Percentiles rank a stretch among this genome's conserved stretches.
These are phyloP conservation scores for Cyberlindnera bimundalis DNA, from an alignment of 805 yeast genomes.

Conservation along the genomic window DNA sequence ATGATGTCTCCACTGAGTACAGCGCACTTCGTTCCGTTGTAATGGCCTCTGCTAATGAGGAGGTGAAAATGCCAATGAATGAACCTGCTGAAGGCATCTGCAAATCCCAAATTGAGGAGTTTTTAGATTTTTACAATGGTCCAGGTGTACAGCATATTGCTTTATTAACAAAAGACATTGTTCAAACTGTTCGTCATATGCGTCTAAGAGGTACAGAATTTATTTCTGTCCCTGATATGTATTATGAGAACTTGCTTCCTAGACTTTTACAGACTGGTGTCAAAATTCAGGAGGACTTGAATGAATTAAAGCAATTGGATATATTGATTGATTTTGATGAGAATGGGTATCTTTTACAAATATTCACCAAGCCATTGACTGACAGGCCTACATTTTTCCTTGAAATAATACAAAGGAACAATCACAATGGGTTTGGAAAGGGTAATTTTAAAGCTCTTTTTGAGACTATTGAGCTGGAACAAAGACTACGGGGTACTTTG, in stretches of 20 bases:
- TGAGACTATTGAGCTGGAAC: conserved; percentile 79
- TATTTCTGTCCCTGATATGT: conserved; percentile 53
- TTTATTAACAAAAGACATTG: conserved; percentile 56
- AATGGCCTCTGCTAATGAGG: conserved; percentile 65
- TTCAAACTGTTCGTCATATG: conserved; percentile 51
- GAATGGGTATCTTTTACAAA: conserved; percentile 71
- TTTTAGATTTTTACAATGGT: conserved; percentile 67
- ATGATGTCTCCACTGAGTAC: conserved; percentile 63
- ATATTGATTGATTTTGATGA: conserved; percentile 78
- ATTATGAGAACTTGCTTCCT: conserved; percentile 49
- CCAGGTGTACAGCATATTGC: conserved; percentile 89
- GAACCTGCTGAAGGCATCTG: conserved; percentile 72
- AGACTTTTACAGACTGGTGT: conserved; percentile 44
- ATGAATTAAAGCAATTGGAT: conserved; percentile 45
- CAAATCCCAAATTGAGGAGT: conserved; percentile 81
- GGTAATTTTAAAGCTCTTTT: conserved; percentile 83
- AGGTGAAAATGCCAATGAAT: conserved; percentile 76
- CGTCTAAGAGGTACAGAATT: conserved; percentile 66
- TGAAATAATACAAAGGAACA: conserved; percentile 75
- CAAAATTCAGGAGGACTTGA: conserved; percentile 49
- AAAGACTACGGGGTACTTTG: conserved; percentile 63
- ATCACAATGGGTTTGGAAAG: conserved; percentile 84
- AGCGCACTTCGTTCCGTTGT: conserved; percentile 73
- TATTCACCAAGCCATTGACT: conserved; percentile 72
- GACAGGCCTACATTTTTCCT: conserved; percentile 81